Conservation (phyloP, 1,284 basidiomycete species). For the Cryptococcus neoformans region DNA sequence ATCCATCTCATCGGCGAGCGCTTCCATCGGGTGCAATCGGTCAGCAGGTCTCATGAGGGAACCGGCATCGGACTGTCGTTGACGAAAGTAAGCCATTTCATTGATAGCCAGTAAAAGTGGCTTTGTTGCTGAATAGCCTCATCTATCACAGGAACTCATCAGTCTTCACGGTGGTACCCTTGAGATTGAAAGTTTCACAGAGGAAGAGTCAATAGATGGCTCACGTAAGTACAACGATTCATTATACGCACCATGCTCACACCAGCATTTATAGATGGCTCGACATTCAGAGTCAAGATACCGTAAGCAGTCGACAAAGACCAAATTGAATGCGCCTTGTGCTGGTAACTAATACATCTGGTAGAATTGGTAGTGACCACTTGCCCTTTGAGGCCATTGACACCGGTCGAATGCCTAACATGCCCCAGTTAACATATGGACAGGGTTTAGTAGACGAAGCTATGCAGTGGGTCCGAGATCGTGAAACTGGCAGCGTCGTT, state of each 20-base stretch:
- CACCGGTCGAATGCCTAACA: not conserved
- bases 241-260: not conserved
- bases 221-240: slow-evolving; percentile 22
- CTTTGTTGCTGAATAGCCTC: not conserved
- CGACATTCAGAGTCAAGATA: slow-evolving; percentile 30
- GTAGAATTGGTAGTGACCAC: slow-evolving; percentile 35
- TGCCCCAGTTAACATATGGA: slow-evolving; percentile 23
- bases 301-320: not conserved
- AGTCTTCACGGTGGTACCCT: slow-evolving; percentile 50
- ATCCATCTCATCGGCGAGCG: slow-evolving; percentile 43
- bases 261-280: slow-evolving; percentile 28
- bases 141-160: slow-evolving; percentile 41
- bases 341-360: not conserved
- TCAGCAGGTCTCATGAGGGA: slow-evolving; percentile 44
- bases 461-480: slow-evolving; percentile 39
- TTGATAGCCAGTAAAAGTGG: not conserved
- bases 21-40: slow-evolving; percentile 46
- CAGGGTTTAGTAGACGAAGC: slow-evolving; percentile 43
- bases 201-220: slow-evolving; percentile 33
- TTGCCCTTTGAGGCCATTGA: slow-evolving; percentile 38
- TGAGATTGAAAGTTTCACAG: slow-evolving; percentile 43
- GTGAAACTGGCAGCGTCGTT: slow-evolving; percentile 14
- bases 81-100: slow-evolving; percentile 20
- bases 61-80: slow-evolving; percentile 48
- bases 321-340: too few species aligned